Conservation (phyloP, 2,329 filamentous ascomycete genomes). For the Ceratocystis albifundus region DNA sequence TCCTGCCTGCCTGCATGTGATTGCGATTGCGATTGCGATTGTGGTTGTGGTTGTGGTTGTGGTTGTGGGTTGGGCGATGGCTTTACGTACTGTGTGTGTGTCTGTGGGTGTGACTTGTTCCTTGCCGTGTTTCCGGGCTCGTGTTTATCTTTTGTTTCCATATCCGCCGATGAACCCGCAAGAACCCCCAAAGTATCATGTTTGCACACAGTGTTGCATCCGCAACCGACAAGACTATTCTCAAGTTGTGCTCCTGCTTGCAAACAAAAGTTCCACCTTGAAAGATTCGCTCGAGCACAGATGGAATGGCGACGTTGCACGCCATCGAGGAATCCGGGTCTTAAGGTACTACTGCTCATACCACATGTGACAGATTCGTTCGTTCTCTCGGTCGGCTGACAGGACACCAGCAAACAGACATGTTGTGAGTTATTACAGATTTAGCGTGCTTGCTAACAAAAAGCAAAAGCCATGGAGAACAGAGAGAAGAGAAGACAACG, state of each 20-base stretch:
- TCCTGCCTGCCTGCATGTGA: neutral
- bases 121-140: too few relatives aligned
- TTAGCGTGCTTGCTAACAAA: neutral
- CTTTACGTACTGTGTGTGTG: too few relatives aligned
- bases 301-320: slow-evolving; percentile 2
- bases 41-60: neutral
- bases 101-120: too few relatives aligned
- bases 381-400: neutral
- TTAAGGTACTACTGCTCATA: too few relatives aligned
- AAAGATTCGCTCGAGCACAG: slow-evolving; percentile 1
- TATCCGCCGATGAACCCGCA: neutral
- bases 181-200: neutral
- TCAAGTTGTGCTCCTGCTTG: neutral
- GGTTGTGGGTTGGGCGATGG: neutral
- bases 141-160: neutral
- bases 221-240: neutral
- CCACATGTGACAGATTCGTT: too few relatives aligned
- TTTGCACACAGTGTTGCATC: neutral
- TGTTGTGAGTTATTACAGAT: neutral
- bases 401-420: neutral
- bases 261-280: neutral
- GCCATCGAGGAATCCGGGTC: neutral
- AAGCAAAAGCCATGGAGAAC: neutral
- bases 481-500: too few relatives aligned
- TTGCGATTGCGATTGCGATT: neutral